Evolutionary conservation across 768 basidiomycete species (phyloP).

Genomic region (Suillus ampliporus): DNA sequence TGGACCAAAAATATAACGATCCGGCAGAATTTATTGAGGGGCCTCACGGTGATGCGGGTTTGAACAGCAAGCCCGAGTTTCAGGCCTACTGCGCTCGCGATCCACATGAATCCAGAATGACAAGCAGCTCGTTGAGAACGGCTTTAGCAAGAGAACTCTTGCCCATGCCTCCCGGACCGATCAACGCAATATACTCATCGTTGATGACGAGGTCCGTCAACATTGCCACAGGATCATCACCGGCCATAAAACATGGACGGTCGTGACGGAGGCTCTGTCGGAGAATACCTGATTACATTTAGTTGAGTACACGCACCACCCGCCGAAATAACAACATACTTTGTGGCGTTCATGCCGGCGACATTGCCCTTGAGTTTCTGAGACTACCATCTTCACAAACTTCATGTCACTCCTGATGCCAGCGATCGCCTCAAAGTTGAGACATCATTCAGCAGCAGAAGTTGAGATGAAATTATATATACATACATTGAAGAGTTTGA

Average conservation of each 20-base stretch:
- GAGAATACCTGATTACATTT: not conserved
- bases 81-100: conserved; percentile 55
- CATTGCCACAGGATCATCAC: not conserved
- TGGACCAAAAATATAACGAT: conserved; percentile 60
- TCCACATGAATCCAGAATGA: too few relatives aligned
- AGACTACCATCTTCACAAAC: too few relatives aligned
- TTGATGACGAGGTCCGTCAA: not conserved
- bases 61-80: conserved; percentile 46
- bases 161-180: conserved; percentile 6
- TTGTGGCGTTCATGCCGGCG: too few relatives aligned
- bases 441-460: not conserved
- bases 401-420: too few relatives aligned
- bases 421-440: too few relatives aligned
- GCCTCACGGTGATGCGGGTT: conserved; percentile 40
- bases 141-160: conserved; percentile 9
- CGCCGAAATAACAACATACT: too few relatives aligned
- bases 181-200: not conserved
- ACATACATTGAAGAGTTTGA: not conserved
- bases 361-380: too few relatives aligned
- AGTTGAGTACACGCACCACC: not conserved
- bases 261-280: not conserved
- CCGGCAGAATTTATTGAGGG: conserved; percentile 53
- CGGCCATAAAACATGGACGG: not conserved
- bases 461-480: not conserved
- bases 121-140: conserved; percentile 2